These are phyloP conservation scores for Eucalyptus pauciflora DNA, from an alignment of 345 rosid genomes.

Conservation along the genomic window DNA sequence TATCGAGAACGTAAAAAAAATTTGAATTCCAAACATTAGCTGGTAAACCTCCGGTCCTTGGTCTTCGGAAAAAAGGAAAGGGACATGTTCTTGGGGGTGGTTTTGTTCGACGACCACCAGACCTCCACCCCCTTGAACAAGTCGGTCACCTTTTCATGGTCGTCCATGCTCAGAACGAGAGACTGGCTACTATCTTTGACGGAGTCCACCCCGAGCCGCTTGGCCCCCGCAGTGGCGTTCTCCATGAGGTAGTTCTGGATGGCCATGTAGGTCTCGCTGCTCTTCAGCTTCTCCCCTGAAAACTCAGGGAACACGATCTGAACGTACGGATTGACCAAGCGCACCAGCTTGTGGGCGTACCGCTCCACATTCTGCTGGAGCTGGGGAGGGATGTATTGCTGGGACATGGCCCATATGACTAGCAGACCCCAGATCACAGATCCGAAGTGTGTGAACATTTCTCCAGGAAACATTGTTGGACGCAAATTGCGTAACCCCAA, in stretches of 20 bases:
- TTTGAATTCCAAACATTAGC: background rate
- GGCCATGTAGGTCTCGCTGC: slow-evolving; percentile 22
- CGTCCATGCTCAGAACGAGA: slow-evolving; percentile 17
- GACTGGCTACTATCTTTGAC: slow-evolving; percentile 1
- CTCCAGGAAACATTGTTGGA: no score
- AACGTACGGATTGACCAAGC: slow-evolving; percentile 22
- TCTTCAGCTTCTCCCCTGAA: slow-evolving; percentile 11
- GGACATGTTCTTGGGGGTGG: background rate
- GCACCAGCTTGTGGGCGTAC: background rate
- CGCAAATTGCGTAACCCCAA: no score
- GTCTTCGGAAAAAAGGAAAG: slow-evolving; percentile 13
- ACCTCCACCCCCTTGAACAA: slow-evolving; percentile 19
- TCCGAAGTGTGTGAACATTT: background rate
- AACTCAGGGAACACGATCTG: slow-evolving; percentile 29
- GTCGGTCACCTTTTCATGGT: slow-evolving; percentile 28
- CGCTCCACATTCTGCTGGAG: slow-evolving; percentile 1
- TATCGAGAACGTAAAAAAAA: background rate
- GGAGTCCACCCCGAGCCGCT: slow-evolving; percentile 32
- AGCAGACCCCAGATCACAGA: background rate
- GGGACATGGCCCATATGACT: slow-evolving; percentile 5
- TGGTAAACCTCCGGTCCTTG: slow-evolving; percentile 18
- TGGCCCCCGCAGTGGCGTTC: slow-evolving; percentile 18
- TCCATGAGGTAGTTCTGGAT: slow-evolving; percentile 28
- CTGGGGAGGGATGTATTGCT: slow-evolving; percentile 11
- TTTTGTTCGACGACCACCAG: slow-evolving; percentile 27